Conservation (phyloP, 305 asterid species). For the Ilex paraguariensis region DNA sequence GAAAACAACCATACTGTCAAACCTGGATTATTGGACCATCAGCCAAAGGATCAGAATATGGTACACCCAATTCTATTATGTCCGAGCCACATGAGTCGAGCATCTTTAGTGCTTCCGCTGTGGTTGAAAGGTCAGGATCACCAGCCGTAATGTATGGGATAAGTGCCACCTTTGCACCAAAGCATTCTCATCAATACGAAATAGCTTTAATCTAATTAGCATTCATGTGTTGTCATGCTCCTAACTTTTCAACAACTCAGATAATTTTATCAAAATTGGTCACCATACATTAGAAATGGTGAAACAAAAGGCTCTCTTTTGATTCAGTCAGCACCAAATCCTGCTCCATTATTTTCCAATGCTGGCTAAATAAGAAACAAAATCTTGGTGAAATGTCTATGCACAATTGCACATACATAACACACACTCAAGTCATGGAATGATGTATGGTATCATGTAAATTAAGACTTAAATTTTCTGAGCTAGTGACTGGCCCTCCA, state of each 20-base stretch:
- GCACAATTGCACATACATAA: too few species aligned
- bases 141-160: slow-evolving; percentile 95
- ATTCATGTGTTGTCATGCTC: background rate
- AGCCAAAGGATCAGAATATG: slow-evolving; percentile 96
- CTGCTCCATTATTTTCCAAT: too few species aligned
- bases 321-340: too few species aligned
- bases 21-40: slow-evolving; percentile 99
- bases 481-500: too few species aligned
- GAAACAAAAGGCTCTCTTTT: too few species aligned
- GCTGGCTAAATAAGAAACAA: too few species aligned
- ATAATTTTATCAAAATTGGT: background rate
- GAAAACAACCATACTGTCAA: background rate
- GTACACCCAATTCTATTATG: slow-evolving; percentile 88
- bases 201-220: too few species aligned
- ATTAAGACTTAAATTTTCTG: too few species aligned
- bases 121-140: slow-evolving; percentile 85
- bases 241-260: slow-evolving; percentile 12
- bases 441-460: too few species aligned
- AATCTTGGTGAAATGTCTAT: too few species aligned
- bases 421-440: too few species aligned
- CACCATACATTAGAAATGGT: background rate
- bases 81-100: slow-evolving; percentile 91
- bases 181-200: slow-evolving; percentile 3
- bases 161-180: slow-evolving; percentile 67
- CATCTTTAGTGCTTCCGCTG: slow-evolving; percentile 84